Percentiles rank a stretch among this genome's conserved stretches.
Evolutionary conservation across 257 asterid species (phyloP).

Genomic region (Eustoma russellianum): DNA sequence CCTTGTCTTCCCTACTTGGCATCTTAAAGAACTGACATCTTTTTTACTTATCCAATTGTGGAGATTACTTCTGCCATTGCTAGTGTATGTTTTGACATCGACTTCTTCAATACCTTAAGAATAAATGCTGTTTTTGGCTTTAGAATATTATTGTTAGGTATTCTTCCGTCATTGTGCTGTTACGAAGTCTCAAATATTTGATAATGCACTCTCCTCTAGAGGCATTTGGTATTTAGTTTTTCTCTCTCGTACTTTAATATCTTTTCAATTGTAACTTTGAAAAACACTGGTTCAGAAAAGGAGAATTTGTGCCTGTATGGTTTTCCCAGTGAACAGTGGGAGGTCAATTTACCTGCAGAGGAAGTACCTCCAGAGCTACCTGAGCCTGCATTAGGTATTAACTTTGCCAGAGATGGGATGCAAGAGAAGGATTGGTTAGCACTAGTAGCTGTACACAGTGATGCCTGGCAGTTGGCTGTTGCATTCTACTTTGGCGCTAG

Average conservation of each 20-base stretch:
- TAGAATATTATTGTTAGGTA: not conserved
- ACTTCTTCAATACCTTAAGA: no score
- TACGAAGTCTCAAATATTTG: not conserved
- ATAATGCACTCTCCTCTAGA: not conserved
- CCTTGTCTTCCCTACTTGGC: no score
- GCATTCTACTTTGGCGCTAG: constrained; percentile 36
- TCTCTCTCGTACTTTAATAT: not conserved
- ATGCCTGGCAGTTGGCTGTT: constrained; percentile 39
- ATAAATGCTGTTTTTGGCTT: not conserved
- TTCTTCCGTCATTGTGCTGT: not conserved
- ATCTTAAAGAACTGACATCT: no score
- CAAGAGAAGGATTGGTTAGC: constrained; percentile 39
- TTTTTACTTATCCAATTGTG: no score
- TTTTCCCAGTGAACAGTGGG: constrained; percentile 34
- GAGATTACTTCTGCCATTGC: no score
- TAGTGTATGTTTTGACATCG: no score
- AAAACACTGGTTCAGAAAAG: constrained; percentile 19
- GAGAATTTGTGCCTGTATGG: constrained; percentile 41
- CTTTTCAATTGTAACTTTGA: constrained; percentile 1
- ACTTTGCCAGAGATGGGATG: constrained; percentile 43
- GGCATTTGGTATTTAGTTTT: not conserved
- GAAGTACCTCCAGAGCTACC: constrained; percentile 46
- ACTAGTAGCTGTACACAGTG: constrained; percentile 34
- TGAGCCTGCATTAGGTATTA: constrained; percentile 41
- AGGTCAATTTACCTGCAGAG: constrained; percentile 35